These are phyloP conservation scores for Plectranthus barbatus DNA, from an alignment of 257 asterid species.

Conservation along the genomic window DNA sequence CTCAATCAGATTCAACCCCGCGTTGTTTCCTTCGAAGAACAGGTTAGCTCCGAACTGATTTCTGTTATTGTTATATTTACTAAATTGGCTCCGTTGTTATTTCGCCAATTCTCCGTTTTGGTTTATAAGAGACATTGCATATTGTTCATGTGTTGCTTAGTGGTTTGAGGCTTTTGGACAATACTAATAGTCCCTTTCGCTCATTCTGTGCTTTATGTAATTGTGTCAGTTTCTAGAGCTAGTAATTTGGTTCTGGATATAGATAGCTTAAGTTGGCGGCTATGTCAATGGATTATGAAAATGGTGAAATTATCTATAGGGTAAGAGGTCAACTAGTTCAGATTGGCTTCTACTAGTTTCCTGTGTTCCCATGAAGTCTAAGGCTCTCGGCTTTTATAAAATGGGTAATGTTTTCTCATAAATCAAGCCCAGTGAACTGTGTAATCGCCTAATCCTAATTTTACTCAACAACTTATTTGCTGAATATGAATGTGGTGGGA, in stretches of 20 bases:
- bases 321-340: neutral
- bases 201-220: neutral
- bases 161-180: neutral
- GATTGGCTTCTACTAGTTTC: neutral
- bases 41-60: slow-evolving; percentile 30
- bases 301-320: neutral
- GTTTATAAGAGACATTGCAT: too few relatives aligned
- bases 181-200: neutral
- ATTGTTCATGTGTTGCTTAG: neutral
- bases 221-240: neutral
- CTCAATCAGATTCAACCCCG: slow-evolving; percentile 96
- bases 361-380: neutral
- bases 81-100: neutral
- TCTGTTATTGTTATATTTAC: neutral
- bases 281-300: neutral
- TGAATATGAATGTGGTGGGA: too few relatives aligned
- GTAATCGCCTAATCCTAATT: too few relatives aligned
- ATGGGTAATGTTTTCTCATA: too few relatives aligned
- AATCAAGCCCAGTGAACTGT: neutral
- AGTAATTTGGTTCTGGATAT: neutral
- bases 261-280: too few relatives aligned
- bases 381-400: too few relatives aligned
- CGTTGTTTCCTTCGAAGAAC: slow-evolving; percentile 89
- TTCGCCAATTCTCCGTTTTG: neutral
- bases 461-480: too few relatives aligned